These are phyloP conservation scores for Glycyrrhiza uralensis DNA, from an alignment of 306 rosid species.

Conservation along the genomic window DNA sequence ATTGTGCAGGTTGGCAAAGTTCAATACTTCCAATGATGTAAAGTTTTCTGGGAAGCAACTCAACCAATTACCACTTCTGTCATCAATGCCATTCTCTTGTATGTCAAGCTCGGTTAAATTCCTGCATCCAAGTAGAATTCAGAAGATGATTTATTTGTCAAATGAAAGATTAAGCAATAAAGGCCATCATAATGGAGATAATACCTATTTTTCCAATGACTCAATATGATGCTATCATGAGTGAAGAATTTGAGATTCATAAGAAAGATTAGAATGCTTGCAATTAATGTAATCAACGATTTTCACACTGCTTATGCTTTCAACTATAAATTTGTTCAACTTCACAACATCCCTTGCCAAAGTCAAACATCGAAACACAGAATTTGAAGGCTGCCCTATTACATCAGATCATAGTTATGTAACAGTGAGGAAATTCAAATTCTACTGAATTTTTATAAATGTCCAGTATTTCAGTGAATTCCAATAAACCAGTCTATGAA, in stretches of 20 bases:
- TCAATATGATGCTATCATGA: background rate
- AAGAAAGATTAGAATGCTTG: background rate
- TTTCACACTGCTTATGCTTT: background rate
- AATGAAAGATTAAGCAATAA: constrained; percentile 14
- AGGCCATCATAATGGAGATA: constrained; percentile 15
- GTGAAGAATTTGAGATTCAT: background rate
- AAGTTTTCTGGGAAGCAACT: constrained; percentile 77
- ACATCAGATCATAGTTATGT: background rate
- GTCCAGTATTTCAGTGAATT: constrained; percentile 6
- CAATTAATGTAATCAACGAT: background rate
- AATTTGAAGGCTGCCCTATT: background rate
- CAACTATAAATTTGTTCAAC: background rate
- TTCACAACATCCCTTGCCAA: background rate
- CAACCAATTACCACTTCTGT: constrained; percentile 72
- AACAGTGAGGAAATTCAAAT: background rate
- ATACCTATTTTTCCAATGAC: background rate
- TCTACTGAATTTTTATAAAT: background rate
- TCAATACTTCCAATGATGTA: constrained; percentile 71
- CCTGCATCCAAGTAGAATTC: constrained; percentile 45
- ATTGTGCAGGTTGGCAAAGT: constrained; percentile 56
- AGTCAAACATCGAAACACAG: background rate
- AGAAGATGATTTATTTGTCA: constrained; percentile 10
- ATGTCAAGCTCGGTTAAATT: constrained; percentile 77
- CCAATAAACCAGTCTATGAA: constrained; percentile 3
- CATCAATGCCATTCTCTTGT: constrained; percentile 73